Evolutionary conservation across 345 rosid genomes (phyloP).

Genomic region (Eucalyptus coolabah): DNA sequence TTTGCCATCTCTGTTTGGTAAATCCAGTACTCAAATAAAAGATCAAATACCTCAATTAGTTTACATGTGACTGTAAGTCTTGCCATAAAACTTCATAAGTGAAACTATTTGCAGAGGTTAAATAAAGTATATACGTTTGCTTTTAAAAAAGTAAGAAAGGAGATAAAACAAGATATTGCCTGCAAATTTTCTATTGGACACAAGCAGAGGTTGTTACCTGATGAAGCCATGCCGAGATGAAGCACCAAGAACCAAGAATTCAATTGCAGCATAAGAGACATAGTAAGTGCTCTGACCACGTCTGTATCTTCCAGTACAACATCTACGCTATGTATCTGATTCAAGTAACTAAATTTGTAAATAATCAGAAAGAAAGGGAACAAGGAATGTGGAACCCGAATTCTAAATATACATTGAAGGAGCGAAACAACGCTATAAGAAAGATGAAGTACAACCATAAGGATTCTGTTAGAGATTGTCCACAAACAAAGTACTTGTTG

Average conservation of each 20-base stretch:
- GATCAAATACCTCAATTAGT: background rate
- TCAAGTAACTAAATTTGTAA: background rate
- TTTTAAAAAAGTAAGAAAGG: background rate
- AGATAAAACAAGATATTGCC: background rate
- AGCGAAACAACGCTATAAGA: background rate
- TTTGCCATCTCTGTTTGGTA: background rate
- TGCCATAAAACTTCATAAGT: background rate
- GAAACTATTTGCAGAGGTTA: background rate
- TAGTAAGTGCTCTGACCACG: constrained; percentile 59
- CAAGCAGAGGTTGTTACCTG: constrained; percentile 15
- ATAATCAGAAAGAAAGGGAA: background rate
- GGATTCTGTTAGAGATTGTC: background rate
- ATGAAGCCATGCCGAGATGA: constrained; percentile 59
- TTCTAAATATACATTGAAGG: background rate
- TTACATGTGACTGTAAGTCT: background rate
- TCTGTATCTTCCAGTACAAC: constrained; percentile 53
- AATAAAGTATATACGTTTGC: background rate
- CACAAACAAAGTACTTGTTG: background rate
- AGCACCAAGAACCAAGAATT: constrained; percentile 76
- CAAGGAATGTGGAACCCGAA: background rate
- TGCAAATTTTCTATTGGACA: background rate
- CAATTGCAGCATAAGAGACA: constrained; percentile 54
- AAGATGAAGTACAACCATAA: background rate
- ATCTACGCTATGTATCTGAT: constrained; percentile 55
- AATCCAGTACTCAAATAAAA: background rate